A percentile compares a stretch with the other conserved stretches of the same genome.
Evolutionary conservation across 306 rosid species (phyloP).

Genomic region (Hippophae rhamnoides): DNA sequence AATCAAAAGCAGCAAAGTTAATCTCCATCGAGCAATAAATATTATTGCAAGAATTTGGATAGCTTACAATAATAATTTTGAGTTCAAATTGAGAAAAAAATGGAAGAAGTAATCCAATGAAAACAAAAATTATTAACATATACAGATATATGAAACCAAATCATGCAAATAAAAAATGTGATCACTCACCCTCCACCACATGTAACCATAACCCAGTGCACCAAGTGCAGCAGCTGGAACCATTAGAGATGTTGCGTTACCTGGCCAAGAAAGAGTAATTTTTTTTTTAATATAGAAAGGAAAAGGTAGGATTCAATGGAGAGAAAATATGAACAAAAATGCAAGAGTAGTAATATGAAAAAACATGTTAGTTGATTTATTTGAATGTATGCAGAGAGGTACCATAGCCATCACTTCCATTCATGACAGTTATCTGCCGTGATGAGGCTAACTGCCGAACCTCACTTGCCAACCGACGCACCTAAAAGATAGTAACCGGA

Average conservation of each 20-base stretch:
- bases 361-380: neutral
- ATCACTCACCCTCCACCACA: conserved; percentile 86
- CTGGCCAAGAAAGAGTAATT: conserved; percentile 27
- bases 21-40: neutral
- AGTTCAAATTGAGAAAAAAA: neutral
- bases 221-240: conserved; percentile 80
- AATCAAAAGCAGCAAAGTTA: conserved; percentile 17
- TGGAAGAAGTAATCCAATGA: neutral
- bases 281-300: too few relatives aligned
- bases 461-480: conserved; percentile 65
- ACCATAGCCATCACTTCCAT: conserved; percentile 59
- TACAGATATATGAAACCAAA: conserved; percentile 7
- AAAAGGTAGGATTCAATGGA: too few relatives aligned
- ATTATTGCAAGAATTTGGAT: too few relatives aligned
- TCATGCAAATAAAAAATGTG: neutral
- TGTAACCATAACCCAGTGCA: conserved; percentile 82
- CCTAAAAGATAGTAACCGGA: conserved; percentile 32
- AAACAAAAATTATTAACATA: conserved; percentile 4
- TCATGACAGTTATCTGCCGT: conserved; percentile 53
- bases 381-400: conserved; percentile 5
- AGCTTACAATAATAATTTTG: neutral
- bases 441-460: conserved; percentile 38
- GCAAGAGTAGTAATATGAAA: too few relatives aligned
- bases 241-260: conserved; percentile 54
- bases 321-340: too few relatives aligned